These are phyloP conservation scores for Penicillium maclennaniae DNA, from an alignment of 495 filamentous ascomycete genomes.

Conservation along the genomic window DNA sequence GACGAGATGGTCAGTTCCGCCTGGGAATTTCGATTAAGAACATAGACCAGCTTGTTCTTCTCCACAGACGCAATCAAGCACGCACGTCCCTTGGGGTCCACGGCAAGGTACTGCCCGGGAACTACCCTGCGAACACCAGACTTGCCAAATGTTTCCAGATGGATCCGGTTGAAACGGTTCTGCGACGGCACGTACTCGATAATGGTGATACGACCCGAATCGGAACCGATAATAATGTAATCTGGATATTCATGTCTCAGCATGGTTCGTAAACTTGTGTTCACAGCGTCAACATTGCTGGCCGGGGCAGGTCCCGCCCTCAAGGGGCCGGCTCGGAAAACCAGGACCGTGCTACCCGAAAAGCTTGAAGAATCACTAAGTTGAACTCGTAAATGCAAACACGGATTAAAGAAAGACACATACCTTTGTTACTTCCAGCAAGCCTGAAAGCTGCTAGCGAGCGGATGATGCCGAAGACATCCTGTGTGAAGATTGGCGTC, in stretches of 20 bases:
- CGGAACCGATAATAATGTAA: slow-evolving; percentile 91
- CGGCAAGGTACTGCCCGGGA: slow-evolving; percentile 90
- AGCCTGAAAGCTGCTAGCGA: slow-evolving; percentile 82
- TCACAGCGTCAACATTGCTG: slow-evolving; percentile 36
- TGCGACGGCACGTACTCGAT: slow-evolving; percentile 85
- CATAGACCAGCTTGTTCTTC: slow-evolving; percentile 99
- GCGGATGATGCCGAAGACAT: slow-evolving; percentile 94
- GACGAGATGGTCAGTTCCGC: slow-evolving; percentile 95
- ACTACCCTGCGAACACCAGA: slow-evolving; percentile 92
- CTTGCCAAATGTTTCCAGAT: slow-evolving; percentile 96
- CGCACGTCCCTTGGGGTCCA: slow-evolving; percentile 91
- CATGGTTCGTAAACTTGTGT: slow-evolving; percentile 38
- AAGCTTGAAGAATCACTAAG: slow-evolving; percentile 92
- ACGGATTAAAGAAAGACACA: slow-evolving; percentile 50
- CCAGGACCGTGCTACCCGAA: slow-evolving; percentile 48
- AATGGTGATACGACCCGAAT: slow-evolving; percentile 91
- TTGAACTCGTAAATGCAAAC: slow-evolving; percentile 59
- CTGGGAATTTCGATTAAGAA: slow-evolving; percentile 91
- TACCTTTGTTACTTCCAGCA: slow-evolving; percentile 95
- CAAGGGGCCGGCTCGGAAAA: slow-evolving; percentile 32
- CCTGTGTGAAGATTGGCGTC: slow-evolving; percentile 77
- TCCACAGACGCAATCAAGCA: slow-evolving; percentile 91
- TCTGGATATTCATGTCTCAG: slow-evolving; percentile 66
- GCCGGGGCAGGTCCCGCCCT: slow-evolving; percentile 41
- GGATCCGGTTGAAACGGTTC: slow-evolving; percentile 84